Evolutionary conservation across 371 early-diverging fungal genomes (phyloP).

Genomic region (Apophysomyces elegans): DNA sequence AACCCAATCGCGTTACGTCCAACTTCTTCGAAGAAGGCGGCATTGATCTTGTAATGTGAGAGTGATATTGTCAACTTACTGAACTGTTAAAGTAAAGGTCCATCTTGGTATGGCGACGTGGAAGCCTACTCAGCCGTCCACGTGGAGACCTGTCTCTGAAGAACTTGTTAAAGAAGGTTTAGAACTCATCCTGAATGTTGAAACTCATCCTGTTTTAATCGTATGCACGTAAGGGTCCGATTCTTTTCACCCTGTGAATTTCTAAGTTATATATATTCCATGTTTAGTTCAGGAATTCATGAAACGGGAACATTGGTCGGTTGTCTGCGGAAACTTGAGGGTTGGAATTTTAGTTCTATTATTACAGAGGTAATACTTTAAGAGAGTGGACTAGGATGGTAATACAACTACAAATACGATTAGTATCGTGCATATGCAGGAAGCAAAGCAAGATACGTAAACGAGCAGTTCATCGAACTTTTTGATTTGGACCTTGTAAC

Average conservation of each 20-base stretch:
- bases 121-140: slow-evolving; percentile 55
- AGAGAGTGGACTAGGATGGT: too few species aligned
- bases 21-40: slow-evolving; percentile 82
- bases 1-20: slow-evolving; percentile 75
- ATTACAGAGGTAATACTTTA: slow-evolving; percentile 73
- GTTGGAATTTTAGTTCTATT: slow-evolving; percentile 96
- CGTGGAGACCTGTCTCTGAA: slow-evolving; percentile 93
- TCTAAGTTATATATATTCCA: background rate
- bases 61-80: slow-evolving; percentile 27
- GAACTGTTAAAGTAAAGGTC: slow-evolving; percentile 33
- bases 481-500: slow-evolving; percentile 93
- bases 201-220: slow-evolving; percentile 85
- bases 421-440: slow-evolving; percentile 92
- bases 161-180: slow-evolving; percentile 93
- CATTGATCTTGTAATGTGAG: slow-evolving; percentile 65
- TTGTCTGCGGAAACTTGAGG: slow-evolving; percentile 90
- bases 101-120: slow-evolving; percentile 73
- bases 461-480: slow-evolving; percentile 94
- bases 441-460: slow-evolving; percentile 82
- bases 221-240: slow-evolving; percentile 82
- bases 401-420: too few species aligned
- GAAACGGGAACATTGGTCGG: slow-evolving; percentile 85
- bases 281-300: slow-evolving; percentile 73
- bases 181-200: slow-evolving; percentile 78
- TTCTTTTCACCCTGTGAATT: background rate